Base-by-base conservation (phyloP, 2,329 filamentous ascomycete genomes). In the Ophiognomonia clavigignenti-juglandacearum region DNA sequence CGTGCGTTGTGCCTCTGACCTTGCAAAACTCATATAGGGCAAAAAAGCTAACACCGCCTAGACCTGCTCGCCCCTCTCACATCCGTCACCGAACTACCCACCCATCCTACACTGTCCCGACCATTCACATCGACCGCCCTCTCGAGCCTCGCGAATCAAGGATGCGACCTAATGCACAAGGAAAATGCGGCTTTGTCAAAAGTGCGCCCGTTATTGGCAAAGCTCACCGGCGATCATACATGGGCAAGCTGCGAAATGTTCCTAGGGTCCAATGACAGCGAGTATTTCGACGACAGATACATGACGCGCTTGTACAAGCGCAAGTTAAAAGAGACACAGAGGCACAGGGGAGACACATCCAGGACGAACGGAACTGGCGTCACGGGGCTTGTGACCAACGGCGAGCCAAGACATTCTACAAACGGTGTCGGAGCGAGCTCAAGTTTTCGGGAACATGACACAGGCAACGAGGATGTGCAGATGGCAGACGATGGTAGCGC, bases 61-160 rank as follows among this genome's bases (percentile, higher is more conserved):
- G 86, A 82, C 47, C 73, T 92, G 14, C 79, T 93, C 46, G 84
- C 83, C 18, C 88, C 88, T 11, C 71, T 93, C 45, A 88, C 85
- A 16, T 74, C 85, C 27, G 80, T 86, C 41, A 85, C 85, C 63
- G 86, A 91, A 50, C 73, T 95, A 14, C 78, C 86, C 13, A 76
- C 75, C 47, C 88, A 93, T 61, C 84, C 86, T 43, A 85, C 85
- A 20, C 71, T 91, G 34, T 88, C 85, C 51, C 75, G 82, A 55
- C 82, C 88, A 0, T 93, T 89, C 61, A 83, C 76, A 13, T 88
- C 85, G 41, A 83, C 80, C 55, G 86, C 85, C 10, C 74, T 93
- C 16, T 83, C 80, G 41, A 79, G 87, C 53, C 76, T 95, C 46
- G 80, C 84, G 16, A 73, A 74, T 37, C 83, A 91, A 64, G 83